Conservation (phyloP, 495 filamentous ascomycete genomes). For the Chaetomidium leptoderma region DNA sequence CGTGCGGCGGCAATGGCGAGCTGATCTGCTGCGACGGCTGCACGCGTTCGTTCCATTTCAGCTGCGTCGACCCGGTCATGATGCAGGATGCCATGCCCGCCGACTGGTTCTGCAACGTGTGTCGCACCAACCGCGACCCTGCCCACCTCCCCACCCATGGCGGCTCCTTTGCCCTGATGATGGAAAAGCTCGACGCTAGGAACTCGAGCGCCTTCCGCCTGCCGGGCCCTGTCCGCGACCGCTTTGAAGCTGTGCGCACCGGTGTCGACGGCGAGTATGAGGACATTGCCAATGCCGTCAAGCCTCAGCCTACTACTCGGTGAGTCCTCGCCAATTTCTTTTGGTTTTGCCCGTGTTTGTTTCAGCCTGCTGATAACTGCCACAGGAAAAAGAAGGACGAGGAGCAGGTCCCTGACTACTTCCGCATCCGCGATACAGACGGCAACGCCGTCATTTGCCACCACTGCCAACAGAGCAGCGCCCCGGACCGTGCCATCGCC, state of each 20-base stretch:
- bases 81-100: conserved; percentile 60
- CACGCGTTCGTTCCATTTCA: conserved; percentile 77
- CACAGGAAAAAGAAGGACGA: conserved; percentile 52
- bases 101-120: conserved; percentile 81
- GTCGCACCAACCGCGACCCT: conserved; percentile 41
- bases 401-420: conserved; percentile 59
- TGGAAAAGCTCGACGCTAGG: conserved; percentile 55
- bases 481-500: conserved; percentile 60
- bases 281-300: conserved; percentile 46
- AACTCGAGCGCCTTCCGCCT: conserved; percentile 72
- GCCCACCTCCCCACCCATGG: conserved; percentile 38
- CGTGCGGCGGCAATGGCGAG: conserved; percentile 76
- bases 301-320: conserved; percentile 38
- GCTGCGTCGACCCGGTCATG: conserved; percentile 76
- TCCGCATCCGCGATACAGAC: conserved; percentile 60
- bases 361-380: conserved; percentile 27
- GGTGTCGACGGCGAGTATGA: conserved; percentile 75
- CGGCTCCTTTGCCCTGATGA: conserved; percentile 54
- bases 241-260: conserved; percentile 69
- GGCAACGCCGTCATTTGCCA: conserved; percentile 68
- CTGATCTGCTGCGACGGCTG: conserved; percentile 93
- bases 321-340: conserved; percentile 20
- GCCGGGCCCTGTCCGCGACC: conserved; percentile 61
- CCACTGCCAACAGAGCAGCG: conserved; percentile 57
- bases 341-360: conserved; percentile 18